Base-by-base conservation (phyloP, 306 rosid species). In the Mimosa pudica region DNA sequence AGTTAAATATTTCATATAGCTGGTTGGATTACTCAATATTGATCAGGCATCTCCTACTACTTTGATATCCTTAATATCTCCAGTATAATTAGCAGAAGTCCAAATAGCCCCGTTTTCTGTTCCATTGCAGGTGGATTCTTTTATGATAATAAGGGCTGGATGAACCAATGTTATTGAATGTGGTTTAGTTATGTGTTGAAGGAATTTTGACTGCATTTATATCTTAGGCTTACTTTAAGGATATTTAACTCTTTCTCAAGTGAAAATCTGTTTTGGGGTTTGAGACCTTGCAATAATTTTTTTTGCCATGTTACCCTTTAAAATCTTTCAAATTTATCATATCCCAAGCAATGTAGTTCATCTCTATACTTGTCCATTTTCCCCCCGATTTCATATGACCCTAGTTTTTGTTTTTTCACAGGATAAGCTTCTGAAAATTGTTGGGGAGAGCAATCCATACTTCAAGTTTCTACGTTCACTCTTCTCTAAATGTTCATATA, bases 401-500 rank as follows among this genome's bases (percentile, higher is more conserved):
- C 58, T 65, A 41, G 10, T 57, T 64, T 24, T 80, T 68, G 30
- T 24, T 47, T 38, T 67, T 74, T 78, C 80, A 18, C 91, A 92
- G 99, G 97, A 86, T 63, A 90, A 84, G 58, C 84, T 92, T 87
- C 76, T 90, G 86, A 81, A 73, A 54, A 84, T 86, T 80, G 74
- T 89, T 24, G 94, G 97, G 76, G 89, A 85, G 72, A 86, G 64
- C 78, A 84, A 85, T 84, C 86, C 87, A 33, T 47, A 75, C 81
- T 88, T 87, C 81, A 94, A 91, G 85, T 93, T 91, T 83, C 79
- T 95, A 35, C 75, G 83, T 57, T 82, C 82, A 66, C 91, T 95
- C 52, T 85, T 93, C 80, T 89, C 88, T 61, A 95, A 89, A 83
- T 91, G 99, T 88, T 95, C 97, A 65, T 80, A 81, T 67, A 93